Percentiles rank a stretch among this genome's conserved stretches.
Conservation (phyloP, 1,284 basidiomycete species). For the Sphagnurus paluster region DNA sequence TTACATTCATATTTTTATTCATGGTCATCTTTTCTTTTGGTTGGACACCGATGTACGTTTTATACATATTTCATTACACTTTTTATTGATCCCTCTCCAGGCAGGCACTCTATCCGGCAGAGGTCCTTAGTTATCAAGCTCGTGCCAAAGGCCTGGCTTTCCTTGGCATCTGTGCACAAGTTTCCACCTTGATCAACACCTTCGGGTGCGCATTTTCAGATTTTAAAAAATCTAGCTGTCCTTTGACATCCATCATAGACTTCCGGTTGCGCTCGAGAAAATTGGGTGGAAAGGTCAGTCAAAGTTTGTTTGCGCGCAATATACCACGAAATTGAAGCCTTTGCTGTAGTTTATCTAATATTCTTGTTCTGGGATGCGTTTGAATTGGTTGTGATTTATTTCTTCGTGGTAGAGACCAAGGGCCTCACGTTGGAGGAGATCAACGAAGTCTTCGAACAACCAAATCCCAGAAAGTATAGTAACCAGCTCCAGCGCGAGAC, state of each 20-base stretch:
- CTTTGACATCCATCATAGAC: constrained; percentile 24
- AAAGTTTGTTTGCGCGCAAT: background rate
- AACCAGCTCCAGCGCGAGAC: constrained; percentile 26
- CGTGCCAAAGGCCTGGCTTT: constrained; percentile 53
- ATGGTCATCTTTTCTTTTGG: constrained; percentile 54
- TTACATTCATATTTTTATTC: constrained; percentile 48
- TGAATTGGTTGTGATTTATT: constrained; percentile 56
- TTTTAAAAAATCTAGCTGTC: background rate
- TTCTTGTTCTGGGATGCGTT: constrained; percentile 55
- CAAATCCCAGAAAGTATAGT: constrained; percentile 45
- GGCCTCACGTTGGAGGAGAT: constrained; percentile 55
- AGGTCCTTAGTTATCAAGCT: constrained; percentile 50
- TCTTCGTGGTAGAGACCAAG: constrained; percentile 44
- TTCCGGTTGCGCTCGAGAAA: constrained; percentile 45
- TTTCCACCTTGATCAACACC: constrained; percentile 45
- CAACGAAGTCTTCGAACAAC: constrained; percentile 48
- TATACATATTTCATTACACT: background rate
- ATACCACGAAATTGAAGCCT: background rate
- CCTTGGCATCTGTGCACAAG: constrained; percentile 41
- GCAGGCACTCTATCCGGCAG: constrained; percentile 55
- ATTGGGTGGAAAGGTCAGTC: constrained; percentile 45
- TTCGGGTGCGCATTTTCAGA: constrained; percentile 38
- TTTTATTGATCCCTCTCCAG: constrained; percentile 27
- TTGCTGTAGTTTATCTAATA: constrained; percentile 45
- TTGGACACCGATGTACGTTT: constrained; percentile 50